Percentiles rank a stretch among this genome's conserved stretches.
These are phyloP conservation scores for Chlamydomonas schloesseri DNA, from an alignment of 139 green algal genomes.

Conservation along the genomic window DNA sequence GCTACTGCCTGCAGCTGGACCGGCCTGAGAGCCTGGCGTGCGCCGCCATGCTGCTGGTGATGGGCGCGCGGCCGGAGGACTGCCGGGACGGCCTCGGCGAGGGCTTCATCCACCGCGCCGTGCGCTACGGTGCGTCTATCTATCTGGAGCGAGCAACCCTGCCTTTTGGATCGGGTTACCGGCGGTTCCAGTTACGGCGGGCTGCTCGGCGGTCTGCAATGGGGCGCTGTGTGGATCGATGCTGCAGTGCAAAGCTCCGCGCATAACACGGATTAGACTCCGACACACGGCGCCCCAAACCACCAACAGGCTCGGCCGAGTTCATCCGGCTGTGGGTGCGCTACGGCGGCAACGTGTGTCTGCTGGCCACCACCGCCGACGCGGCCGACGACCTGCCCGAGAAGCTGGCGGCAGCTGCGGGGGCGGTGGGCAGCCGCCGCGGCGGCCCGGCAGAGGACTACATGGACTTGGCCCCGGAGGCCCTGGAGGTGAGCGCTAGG, in stretches of 20 bases:
- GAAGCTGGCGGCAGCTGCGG: background rate
- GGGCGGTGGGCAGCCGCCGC: background rate
- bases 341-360: slow-evolving; percentile 15
- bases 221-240: too few relatives aligned
- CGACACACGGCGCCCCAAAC: too few relatives aligned
- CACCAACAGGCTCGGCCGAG: background rate
- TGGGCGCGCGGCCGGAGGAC: slow-evolving; percentile 1
- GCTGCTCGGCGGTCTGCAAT: too few relatives aligned
- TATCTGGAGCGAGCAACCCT: too few relatives aligned
- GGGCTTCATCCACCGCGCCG: slow-evolving; percentile 42
- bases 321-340: slow-evolving; percentile 39
- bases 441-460: background rate
- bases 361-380: background rate
- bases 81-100: slow-evolving; percentile 23
- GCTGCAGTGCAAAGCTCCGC: too few relatives aligned
- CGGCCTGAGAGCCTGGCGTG: slow-evolving; percentile 5
- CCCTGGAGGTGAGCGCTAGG: background rate
- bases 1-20: slow-evolving; percentile 24
- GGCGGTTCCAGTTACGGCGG: too few relatives aligned
- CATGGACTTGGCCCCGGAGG: background rate
- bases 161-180: too few relatives aligned
- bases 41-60: slow-evolving; percentile 26
- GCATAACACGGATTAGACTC: too few relatives aligned
- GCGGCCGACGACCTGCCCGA: background rate
- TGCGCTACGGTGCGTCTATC: slow-evolving; percentile 27